A percentile compares a stretch with the other conserved stretches of the same genome.
Evolutionary conservation across 1,284 basidiomycete genomes (phyloP).

Genomic region (Wallemia ichthyophaga): DNA sequence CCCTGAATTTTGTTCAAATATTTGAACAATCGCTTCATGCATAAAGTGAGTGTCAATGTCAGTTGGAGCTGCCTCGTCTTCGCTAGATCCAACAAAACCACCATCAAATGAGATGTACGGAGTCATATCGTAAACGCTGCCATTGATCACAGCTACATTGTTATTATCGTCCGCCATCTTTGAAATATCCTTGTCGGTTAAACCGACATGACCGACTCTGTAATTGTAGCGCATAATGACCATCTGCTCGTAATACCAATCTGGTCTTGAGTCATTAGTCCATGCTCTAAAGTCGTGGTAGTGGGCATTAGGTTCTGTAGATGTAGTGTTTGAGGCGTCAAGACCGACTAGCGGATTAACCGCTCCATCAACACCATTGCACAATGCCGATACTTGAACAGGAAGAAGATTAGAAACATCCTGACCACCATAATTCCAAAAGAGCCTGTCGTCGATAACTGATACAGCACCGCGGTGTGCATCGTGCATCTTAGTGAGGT

Average conservation of each 20-base stretch:
- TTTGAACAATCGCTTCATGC: constrained; percentile 32
- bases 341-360: constrained; percentile 63
- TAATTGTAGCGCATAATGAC: constrained; percentile 55
- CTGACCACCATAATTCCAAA: constrained; percentile 56
- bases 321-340: constrained; percentile 42
- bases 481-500: constrained; percentile 29
- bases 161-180: constrained; percentile 33
- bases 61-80: constrained; percentile 27
- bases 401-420: constrained; percentile 61
- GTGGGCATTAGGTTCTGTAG: constrained; percentile 27
- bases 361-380: constrained; percentile 49
- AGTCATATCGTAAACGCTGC: constrained; percentile 63
- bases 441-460: constrained; percentile 40
- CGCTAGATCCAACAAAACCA: constrained; percentile 26
- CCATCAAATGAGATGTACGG: constrained; percentile 31
- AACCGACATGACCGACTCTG: constrained; percentile 67
- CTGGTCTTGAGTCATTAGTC: constrained; percentile 64
- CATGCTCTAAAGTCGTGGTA: constrained; percentile 87
- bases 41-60: constrained; percentile 40
- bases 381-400: constrained; percentile 82
- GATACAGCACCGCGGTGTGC: constrained; percentile 36
- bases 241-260: constrained; percentile 94
- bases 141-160: constrained; percentile 51
- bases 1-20: constrained; percentile 62
- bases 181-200: constrained; percentile 44